A percentile compares a stretch with the other conserved stretches of the same genome.
These are phyloP conservation scores for Rhizoctonia solani DNA, from an alignment of 1,284 basidiomycete species.

Conservation along the genomic window DNA sequence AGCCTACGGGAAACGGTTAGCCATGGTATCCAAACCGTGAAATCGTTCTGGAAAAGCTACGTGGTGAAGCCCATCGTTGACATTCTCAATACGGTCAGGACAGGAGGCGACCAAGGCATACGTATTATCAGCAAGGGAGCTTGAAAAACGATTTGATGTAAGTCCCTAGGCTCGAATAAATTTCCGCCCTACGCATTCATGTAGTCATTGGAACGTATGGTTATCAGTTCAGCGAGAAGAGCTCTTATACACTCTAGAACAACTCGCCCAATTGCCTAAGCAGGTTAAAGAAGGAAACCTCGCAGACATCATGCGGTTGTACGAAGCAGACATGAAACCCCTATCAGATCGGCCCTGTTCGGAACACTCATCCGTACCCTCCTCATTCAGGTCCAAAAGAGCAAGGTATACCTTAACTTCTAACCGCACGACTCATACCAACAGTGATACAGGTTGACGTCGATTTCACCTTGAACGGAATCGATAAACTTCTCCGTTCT, in stretches of 20 bases:
- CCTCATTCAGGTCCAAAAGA: conserved; percentile 95
- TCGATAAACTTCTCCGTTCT: conserved; percentile 91
- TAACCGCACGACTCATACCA: not conserved
- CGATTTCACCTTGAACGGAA: conserved; percentile 80
- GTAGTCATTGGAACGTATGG: conserved; percentile 92
- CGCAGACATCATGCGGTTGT: conserved; percentile 84
- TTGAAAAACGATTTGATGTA: conserved; percentile 80
- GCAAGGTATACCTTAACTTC: conserved; percentile 67
- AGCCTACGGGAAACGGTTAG: conserved; percentile 57
- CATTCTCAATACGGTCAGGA: conserved; percentile 80
- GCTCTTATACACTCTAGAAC: conserved; percentile 61
- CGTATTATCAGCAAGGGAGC: conserved; percentile 74
- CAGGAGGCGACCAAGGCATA: conserved; percentile 71
- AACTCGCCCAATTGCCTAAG: conserved; percentile 66
- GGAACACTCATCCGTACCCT: conserved; percentile 86
- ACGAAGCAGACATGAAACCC: conserved; percentile 92
- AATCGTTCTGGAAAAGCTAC: conserved; percentile 83
- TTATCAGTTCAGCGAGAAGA: conserved; percentile 83
- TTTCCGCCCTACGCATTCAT: not conserved
- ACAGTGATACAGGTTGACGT: conserved; percentile 73
- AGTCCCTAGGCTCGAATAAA: conserved; percentile 40
- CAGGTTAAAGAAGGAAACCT: conserved; percentile 83
- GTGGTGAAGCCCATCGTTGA: conserved; percentile 84
- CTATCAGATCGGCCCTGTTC: conserved; percentile 77
- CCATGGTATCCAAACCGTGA: conserved; percentile 71